Evolutionary conservation across 352 stramenopile genomes (phyloP).

Genomic region (Globisporangium camurandrum): DNA sequence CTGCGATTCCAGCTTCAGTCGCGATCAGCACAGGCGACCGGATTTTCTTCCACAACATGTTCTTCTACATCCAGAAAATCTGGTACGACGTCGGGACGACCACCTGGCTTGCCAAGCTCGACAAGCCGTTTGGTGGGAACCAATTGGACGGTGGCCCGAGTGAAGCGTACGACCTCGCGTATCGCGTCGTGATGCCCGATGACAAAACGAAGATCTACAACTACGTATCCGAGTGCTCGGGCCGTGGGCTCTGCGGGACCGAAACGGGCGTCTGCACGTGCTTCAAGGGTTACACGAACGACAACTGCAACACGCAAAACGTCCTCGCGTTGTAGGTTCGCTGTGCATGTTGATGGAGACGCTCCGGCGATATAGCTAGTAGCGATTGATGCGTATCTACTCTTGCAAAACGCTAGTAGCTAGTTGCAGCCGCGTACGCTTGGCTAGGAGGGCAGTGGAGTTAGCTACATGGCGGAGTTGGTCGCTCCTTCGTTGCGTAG

Average conservation of each 20-base stretch:
- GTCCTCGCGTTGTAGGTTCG: slow-evolving; percentile 55
- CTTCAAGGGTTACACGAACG: slow-evolving; percentile 88
- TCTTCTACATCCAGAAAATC: slow-evolving; percentile 31
- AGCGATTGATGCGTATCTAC: background rate
- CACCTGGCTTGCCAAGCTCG: slow-evolving; percentile 15
- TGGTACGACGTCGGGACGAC: background rate
- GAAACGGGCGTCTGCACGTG: slow-evolving; percentile 73
- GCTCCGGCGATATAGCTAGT: no score
- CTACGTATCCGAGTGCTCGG: slow-evolving; percentile 70
- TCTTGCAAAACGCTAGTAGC: no score
- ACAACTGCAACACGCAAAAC: slow-evolving; percentile 82
- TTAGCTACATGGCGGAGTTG: no score
- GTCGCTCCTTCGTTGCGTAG: no score
- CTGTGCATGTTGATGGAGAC: no score
- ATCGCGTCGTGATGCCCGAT: slow-evolving; percentile 22
- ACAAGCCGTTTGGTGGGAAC: slow-evolving; percentile 44
- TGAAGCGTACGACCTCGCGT: slow-evolving; percentile 5
- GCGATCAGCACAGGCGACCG: slow-evolving; percentile 13
- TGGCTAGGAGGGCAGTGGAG: no score
- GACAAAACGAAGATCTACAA: slow-evolving; percentile 35
- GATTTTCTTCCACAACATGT: slow-evolving; percentile 58
- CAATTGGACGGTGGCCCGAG: slow-evolving; percentile 10
- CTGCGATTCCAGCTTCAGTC: background rate
- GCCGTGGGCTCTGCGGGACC: slow-evolving; percentile 56
- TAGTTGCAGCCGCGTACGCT: no score